Base-by-base conservation (phyloP, 371 early-diverging fungal genomes). In the Pancytospora philotis region DNA sequence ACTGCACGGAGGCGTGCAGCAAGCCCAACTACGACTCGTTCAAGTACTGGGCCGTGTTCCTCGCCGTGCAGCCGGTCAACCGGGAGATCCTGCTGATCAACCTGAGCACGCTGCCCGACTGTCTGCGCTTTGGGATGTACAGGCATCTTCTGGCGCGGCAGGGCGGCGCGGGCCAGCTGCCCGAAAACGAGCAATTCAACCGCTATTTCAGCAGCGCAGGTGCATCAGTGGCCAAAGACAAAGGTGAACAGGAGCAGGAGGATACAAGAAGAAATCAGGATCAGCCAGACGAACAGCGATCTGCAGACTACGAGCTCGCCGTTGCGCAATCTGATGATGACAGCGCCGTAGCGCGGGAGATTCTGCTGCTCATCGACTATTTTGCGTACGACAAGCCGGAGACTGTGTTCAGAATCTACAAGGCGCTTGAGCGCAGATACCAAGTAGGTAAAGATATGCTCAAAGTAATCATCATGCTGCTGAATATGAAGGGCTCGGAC, bases 41-140 rank as follows among this genome's bases (percentile, higher is more conserved):
- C 37, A 64, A 74, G 55, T 74, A 51, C 50, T 74, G 70, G 71
- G 70, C 75, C 6, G 38, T 52, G 25, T 55, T 66, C 37, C 35
- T 74, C 10, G 34, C 61, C 1, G 51, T 39, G 32, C 37, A 66
- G 31, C 19, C 34, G 1, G 31, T 61, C 39, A 45, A 72, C 27
- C 35, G 41, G n/a, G 59, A 27, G 22, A 55, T 61, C 31, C 48
- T 72, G 6, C 19, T 41, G 22, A 62, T 53, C 22, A 67, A 66
- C 1, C 59, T 72, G 2, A 39, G 35, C 27, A 31, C 51, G 8
- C 52, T 62, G 16, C 31, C 22, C 6, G 4, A 22, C 3, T 36
- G 41, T 10, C 35, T 73, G 30, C 37, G 73, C 16, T 36, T 69
- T 3, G 30, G 38, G 19, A 52, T 73, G 25, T 73, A 66, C 61